Percentiles rank a stretch among this genome's conserved stretches.
Evolutionary conservation across 73 alveolate species (phyloP).

Genomic region (Paramecium caudatum): DNA sequence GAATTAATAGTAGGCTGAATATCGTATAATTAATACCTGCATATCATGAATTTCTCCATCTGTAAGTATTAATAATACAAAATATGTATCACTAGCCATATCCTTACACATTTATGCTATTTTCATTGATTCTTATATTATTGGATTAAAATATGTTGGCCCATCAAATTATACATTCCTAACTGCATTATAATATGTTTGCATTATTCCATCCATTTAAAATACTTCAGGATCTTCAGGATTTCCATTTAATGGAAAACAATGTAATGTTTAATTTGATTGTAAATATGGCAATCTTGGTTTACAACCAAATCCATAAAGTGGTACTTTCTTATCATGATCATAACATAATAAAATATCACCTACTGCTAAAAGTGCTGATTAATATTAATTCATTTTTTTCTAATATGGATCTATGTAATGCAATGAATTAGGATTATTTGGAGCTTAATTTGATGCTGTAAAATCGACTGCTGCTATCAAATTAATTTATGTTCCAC

Average conservation of each 20-base stretch:
- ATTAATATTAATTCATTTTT: constrained; percentile 82
- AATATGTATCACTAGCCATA: constrained; percentile 79
- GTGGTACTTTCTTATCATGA: constrained; percentile 87
- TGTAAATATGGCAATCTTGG: constrained; percentile 75
- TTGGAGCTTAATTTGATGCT: constrained; percentile 85
- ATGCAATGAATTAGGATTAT: constrained; percentile 79
- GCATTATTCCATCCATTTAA: constrained; percentile 85
- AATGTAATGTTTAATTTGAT: constrained; percentile 76
- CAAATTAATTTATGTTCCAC: constrained; percentile 87
- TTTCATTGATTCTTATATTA: constrained; percentile 79
- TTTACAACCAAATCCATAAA: constrained; percentile 92
- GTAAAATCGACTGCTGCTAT: constrained; percentile 91
- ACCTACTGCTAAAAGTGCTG: constrained; percentile 84
- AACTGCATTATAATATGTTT: constrained; percentile 80
- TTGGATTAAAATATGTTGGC: constrained; percentile 88
- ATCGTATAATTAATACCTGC: constrained; percentile 78
- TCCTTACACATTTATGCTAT: constrained; percentile 77
- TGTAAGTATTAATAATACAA: constrained; percentile 92
- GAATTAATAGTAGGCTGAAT: constrained; percentile 52
- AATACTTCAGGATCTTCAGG: constrained; percentile 78
- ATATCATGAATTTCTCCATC: constrained; percentile 98
- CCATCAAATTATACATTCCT: constrained; percentile 82
- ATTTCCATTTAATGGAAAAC: constrained; percentile 84
- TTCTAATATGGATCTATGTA: constrained; percentile 74
- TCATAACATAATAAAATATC: constrained; percentile 87